These are phyloP conservation scores for Ceratocystis cubensis DNA, from an alignment of 2,329 filamentous ascomycete species.

Conservation along the genomic window DNA sequence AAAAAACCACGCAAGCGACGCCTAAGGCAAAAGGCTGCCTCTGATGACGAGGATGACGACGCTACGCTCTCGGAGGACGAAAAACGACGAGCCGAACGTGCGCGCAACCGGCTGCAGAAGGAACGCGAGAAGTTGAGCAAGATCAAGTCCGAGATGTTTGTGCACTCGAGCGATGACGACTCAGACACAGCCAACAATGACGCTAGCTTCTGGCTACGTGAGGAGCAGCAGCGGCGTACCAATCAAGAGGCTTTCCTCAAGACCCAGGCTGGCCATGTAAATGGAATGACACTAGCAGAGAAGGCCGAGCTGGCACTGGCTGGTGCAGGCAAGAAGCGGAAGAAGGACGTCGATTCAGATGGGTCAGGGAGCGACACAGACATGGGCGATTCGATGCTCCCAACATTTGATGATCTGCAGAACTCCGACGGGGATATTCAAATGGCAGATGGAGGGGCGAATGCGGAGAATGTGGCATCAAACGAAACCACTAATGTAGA, in stretches of 20 bases:
- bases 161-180: slow-evolving; percentile 79
- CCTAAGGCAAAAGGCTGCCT: slow-evolving; percentile 35
- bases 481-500: too few relatives aligned
- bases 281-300: not conserved
- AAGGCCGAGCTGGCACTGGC: not conserved
- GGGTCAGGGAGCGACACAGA: slow-evolving; percentile 15
- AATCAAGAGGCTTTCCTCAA: slow-evolving; percentile 20
- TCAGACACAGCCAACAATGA: slow-evolving; percentile 62
- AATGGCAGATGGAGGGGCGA: not conserved
- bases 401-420: slow-evolving; percentile 12
- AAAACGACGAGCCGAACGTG: slow-evolving; percentile 50
- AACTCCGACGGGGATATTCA: not conserved
- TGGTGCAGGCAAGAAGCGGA: slow-evolving; percentile 16
- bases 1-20: slow-evolving; percentile 28
- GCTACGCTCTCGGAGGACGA: slow-evolving; percentile 32
- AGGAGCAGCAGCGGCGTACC: slow-evolving; percentile 40
- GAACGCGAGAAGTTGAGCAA: slow-evolving; percentile 65
- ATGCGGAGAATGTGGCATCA: not conserved
- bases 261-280: not conserved
- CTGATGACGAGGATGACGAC: slow-evolving; percentile 30
- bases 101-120: slow-evolving; percentile 48
- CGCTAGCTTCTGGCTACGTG: slow-evolving; percentile 62
- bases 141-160: slow-evolving; percentile 74
- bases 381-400: slow-evolving; percentile 14
- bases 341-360: slow-evolving; percentile 13